A percentile compares a stretch with the other conserved stretches of the same genome.
Conservation (phyloP, 2,329 filamentous ascomycete species). For the Hypoxylon sp. region DNA sequence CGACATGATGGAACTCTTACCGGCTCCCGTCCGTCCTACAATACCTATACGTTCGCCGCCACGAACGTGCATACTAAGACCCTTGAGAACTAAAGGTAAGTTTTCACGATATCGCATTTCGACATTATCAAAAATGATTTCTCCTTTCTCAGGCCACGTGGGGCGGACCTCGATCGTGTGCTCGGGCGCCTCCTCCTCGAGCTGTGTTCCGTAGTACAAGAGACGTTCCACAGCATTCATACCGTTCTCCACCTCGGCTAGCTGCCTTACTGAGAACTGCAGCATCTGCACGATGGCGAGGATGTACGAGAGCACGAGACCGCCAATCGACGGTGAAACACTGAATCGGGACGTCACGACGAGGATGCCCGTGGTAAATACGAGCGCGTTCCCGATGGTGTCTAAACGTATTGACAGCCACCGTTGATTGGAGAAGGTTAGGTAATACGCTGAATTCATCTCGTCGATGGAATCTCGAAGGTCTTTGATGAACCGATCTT, state of each 20-base stretch:
- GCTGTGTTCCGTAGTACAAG: slow-evolving; percentile 86
- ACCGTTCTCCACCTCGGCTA: slow-evolving; percentile 96
- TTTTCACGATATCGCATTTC: slow-evolving; percentile 83
- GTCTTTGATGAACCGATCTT: slow-evolving; percentile 79
- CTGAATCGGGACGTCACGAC: slow-evolving; percentile 92
- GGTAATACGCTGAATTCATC: slow-evolving; percentile 94
- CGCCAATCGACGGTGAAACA: slow-evolving; percentile 86
- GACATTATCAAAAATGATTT: slow-evolving; percentile 82
- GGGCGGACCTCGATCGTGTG: slow-evolving; percentile 80
- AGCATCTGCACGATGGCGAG: slow-evolving; percentile 95
- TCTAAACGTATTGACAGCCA: slow-evolving; percentile 93
- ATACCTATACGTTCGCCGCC: slow-evolving; percentile 86
- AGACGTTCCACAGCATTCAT: slow-evolving; percentile 97
- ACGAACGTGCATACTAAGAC: slow-evolving; percentile 78
- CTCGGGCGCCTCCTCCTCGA: slow-evolving; percentile 91
- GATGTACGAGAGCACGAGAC: slow-evolving; percentile 93
- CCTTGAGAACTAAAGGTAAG: slow-evolving; percentile 80
- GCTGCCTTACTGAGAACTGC: slow-evolving; percentile 92
- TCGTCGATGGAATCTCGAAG: slow-evolving; percentile 84
- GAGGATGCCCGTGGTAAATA: slow-evolving; percentile 89
- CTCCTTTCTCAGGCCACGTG: slow-evolving; percentile 88
- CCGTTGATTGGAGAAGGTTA: slow-evolving; percentile 95
- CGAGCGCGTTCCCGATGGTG: slow-evolving; percentile 83
- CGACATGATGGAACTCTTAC: slow-evolving; percentile 88
- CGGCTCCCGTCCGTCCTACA: slow-evolving; percentile 85